phyloP scores from a whole-genome alignment of 2,329 filamentous ascomycete species.

The Venturia nashicola region DNA sequence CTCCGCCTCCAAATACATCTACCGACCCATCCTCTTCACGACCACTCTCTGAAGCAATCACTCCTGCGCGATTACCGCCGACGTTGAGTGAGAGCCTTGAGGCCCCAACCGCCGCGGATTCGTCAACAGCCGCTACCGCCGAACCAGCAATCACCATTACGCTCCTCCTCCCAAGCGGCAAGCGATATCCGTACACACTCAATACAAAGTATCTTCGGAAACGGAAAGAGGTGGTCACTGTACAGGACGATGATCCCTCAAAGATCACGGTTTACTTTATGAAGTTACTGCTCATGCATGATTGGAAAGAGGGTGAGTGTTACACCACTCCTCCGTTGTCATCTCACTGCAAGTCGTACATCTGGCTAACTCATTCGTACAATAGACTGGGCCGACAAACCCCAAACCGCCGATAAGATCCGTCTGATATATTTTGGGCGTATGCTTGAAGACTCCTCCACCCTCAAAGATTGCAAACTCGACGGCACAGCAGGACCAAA shows the following conservation, averaged over 20 bases:
- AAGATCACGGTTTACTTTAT: conserved; percentile 87
- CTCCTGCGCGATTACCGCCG: neutral
- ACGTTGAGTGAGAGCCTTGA: neutral
- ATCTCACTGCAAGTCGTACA: neutral
- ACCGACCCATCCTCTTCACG: neutral
- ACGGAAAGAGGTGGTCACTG: conserved; percentile 52
- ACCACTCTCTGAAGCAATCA: neutral
- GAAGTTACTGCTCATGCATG: conserved; percentile 84
- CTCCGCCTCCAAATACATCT: neutral
- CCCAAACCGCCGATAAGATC: conserved; percentile 78
- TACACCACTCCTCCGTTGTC: neutral
- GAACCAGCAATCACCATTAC: conserved; percentile 57
- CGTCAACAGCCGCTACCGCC: conserved; percentile 12
- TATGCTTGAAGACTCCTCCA: conserved; percentile 77
- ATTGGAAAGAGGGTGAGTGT: conserved; percentile 66
- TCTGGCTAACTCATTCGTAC: conserved; percentile 9
- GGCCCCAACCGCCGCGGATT: neutral
- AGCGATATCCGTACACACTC: conserved; percentile 79
- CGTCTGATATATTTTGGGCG: conserved; percentile 86
- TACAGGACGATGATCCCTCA: conserved; percentile 69
- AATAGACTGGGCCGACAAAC: conserved; percentile 72
- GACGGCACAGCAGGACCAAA: conserved; percentile 58
- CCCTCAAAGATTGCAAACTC: conserved; percentile 63
- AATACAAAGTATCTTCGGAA: conserved; percentile 76
- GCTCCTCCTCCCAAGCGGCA: conserved; percentile 68